phyloP scores from a whole-genome alignment of 106 monocot species.

The Dendrobium huoshanense region DNA sequence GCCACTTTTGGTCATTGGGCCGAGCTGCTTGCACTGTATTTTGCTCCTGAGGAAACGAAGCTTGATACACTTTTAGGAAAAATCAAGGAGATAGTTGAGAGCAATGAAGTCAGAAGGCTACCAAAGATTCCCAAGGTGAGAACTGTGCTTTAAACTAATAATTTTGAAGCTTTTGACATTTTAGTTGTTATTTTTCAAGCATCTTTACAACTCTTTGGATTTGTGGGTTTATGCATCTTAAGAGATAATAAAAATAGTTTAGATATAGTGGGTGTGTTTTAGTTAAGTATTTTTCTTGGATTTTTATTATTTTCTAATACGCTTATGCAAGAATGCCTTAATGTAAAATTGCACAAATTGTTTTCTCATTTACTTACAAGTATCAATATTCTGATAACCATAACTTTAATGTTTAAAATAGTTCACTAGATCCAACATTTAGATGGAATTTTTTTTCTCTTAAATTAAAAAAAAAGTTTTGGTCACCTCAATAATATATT shows the following conservation, averaged over 20 bases:
- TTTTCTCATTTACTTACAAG: background rate
- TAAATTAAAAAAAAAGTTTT: too few relatives aligned
- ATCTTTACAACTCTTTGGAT: background rate
- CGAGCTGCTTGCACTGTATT: conserved; percentile 30
- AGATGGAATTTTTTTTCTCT: too few relatives aligned
- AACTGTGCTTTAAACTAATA: background rate
- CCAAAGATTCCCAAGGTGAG: conserved; percentile 98
- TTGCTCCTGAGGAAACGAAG: conserved; percentile 53
- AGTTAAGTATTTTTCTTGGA: background rate
- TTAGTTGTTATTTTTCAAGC: background rate
- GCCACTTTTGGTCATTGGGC: conserved; percentile 33
- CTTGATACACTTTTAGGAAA: conserved; percentile 39
- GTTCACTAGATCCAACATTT: too few relatives aligned
- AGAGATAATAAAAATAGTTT: too few relatives aligned
- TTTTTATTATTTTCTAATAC: background rate
- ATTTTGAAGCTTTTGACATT: background rate
- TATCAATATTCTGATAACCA: background rate
- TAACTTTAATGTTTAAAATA: background rate
- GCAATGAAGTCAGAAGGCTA: conserved; percentile 92
- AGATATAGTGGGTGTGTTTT: background rate
- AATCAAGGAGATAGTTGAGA: conserved; percentile 89
- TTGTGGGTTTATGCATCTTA: background rate
- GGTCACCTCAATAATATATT: background rate
- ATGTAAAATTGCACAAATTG: too few relatives aligned
- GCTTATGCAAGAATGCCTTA: background rate